Evolutionary conservation across 768 basidiomycete genomes (phyloP).

Genomic region (Lactifluus hygrophoroides): DNA sequence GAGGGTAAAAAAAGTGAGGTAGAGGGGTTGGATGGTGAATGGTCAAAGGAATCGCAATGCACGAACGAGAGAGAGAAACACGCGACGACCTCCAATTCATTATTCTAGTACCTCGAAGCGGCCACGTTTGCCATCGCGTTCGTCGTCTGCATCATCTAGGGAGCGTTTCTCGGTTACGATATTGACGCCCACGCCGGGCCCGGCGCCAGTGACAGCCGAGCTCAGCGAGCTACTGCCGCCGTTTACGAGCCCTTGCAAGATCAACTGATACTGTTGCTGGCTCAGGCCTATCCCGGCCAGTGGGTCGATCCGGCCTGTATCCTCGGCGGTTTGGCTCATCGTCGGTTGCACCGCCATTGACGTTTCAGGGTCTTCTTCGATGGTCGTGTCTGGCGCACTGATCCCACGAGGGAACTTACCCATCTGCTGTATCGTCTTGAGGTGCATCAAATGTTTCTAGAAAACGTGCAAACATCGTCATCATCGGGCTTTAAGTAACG

Average conservation of each 20-base stretch:
- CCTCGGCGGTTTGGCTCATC: slow-evolving; percentile 15
- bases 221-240: slow-evolving; percentile 38
- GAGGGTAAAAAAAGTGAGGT: background rate
- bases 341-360: slow-evolving; percentile 29
- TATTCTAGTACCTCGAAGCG: slow-evolving; percentile 35
- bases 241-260: slow-evolving; percentile 64
- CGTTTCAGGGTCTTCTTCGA: slow-evolving; percentile 37
- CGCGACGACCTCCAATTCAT: background rate
- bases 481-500: background rate
- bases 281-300: slow-evolving; percentile 81
- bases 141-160: slow-evolving; percentile 27
- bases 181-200: slow-evolving; percentile 30
- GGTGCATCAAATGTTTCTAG: slow-evolving; percentile 22
- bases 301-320: slow-evolving; percentile 49
- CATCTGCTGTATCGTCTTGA: slow-evolving; percentile 22
- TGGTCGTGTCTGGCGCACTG: slow-evolving; percentile 16
- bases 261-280: slow-evolving; percentile 79
- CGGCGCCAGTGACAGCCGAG: background rate
- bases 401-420: slow-evolving; percentile 17
- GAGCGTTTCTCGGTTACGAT: slow-evolving; percentile 19
- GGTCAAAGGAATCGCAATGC: background rate
- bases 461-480: slow-evolving; percentile 6
- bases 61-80: background rate
- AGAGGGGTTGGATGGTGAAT: background rate
- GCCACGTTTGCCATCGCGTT: slow-evolving; percentile 32